Evolutionary conservation across 495 filamentous ascomycete genomes (phyloP).

Genomic region (Trichoderma reesei): DNA sequence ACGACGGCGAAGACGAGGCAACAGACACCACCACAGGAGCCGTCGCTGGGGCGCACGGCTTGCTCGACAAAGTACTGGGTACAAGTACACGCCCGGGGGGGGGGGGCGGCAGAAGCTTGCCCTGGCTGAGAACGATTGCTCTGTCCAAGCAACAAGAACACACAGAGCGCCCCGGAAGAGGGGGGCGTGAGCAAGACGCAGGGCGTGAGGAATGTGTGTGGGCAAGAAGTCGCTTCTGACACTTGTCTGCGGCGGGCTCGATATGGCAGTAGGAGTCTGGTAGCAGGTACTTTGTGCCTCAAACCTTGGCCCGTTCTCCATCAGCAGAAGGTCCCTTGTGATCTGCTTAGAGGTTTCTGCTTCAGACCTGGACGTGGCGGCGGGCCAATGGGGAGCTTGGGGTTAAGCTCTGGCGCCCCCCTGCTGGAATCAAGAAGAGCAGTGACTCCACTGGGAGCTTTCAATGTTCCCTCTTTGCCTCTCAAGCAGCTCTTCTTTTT

Average conservation of each 20-base stretch:
- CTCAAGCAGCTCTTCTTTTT: slow-evolving; percentile 45
- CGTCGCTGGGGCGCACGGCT: neutral
- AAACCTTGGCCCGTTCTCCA: neutral
- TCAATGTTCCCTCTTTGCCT: slow-evolving; percentile 19
- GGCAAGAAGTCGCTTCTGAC: neutral
- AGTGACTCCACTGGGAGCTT: neutral
- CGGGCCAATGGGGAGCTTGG: slow-evolving; percentile 11
- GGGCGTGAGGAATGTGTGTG: slow-evolving; percentile 3
- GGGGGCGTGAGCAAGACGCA: neutral
- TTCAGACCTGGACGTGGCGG: neutral
- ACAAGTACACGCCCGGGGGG: neutral
- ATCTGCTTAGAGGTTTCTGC: slow-evolving; percentile 7
- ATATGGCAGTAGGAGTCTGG: neutral
- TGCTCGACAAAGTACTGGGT: neutral
- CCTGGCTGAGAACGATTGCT: too few relatives aligned
- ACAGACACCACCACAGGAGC: neutral
- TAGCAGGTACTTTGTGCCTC: neutral
- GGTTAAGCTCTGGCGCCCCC: slow-evolving; percentile 6
- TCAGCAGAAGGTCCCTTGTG: slow-evolving; percentile 7
- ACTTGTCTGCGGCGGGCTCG: neutral
- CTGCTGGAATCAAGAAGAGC: neutral
- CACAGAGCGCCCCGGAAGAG: neutral
- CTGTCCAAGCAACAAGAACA: neutral
- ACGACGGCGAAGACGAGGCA: too few relatives aligned
- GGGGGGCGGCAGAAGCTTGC: too few relatives aligned